Evolutionary conservation across 2,329 filamentous ascomycete species (phyloP).

Genomic region (Pseudocercospora eumusae): DNA sequence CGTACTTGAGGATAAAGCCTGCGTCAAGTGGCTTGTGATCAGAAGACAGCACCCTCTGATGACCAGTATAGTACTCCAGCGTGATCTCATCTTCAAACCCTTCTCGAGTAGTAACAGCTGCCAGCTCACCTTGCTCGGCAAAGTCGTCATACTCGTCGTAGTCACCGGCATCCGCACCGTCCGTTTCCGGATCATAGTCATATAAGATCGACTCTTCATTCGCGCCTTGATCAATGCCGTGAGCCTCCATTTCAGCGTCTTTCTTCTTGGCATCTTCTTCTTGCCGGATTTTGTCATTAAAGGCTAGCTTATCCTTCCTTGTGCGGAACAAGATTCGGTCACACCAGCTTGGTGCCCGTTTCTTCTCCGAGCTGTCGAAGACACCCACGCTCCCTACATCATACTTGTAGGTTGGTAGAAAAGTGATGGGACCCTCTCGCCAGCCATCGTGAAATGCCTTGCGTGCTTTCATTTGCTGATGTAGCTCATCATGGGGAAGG

Average conservation of each 20-base stretch:
- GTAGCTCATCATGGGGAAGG: constrained; percentile 85
- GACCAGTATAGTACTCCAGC: constrained; percentile 75
- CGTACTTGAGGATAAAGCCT: constrained; percentile 80
- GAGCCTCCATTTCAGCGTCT: constrained; percentile 82
- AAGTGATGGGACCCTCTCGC: constrained; percentile 83
- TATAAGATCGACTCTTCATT: constrained; percentile 84
- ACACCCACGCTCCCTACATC: constrained; percentile 89
- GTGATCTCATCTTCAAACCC: constrained; percentile 58
- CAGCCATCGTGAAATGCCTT: constrained; percentile 90
- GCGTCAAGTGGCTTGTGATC: constrained; percentile 93
- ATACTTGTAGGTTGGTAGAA: constrained; percentile 96
- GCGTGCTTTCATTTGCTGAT: constrained; percentile 68
- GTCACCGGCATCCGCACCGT: constrained; percentile 59
- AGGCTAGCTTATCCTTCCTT: constrained; percentile 64
- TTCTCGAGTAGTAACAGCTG: constrained; percentile 59
- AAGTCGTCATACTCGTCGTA: constrained; percentile 56
- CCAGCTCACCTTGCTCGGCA: constrained; percentile 50
- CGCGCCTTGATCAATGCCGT: constrained; percentile 70
- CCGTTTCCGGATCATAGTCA: constrained; percentile 83
- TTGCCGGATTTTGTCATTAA: constrained; percentile 65
- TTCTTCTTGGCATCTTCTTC: constrained; percentile 67
- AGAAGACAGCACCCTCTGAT: constrained; percentile 86
- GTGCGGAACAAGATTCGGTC: constrained; percentile 89
- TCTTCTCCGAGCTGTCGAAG: constrained; percentile 95
- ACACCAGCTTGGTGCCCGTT: constrained; percentile 91